Evolutionary conservation across 495 filamentous ascomycete species (phyloP), one percentile per base, ranked within the genome.

Genomic region (Tuber magnatum): DNA sequence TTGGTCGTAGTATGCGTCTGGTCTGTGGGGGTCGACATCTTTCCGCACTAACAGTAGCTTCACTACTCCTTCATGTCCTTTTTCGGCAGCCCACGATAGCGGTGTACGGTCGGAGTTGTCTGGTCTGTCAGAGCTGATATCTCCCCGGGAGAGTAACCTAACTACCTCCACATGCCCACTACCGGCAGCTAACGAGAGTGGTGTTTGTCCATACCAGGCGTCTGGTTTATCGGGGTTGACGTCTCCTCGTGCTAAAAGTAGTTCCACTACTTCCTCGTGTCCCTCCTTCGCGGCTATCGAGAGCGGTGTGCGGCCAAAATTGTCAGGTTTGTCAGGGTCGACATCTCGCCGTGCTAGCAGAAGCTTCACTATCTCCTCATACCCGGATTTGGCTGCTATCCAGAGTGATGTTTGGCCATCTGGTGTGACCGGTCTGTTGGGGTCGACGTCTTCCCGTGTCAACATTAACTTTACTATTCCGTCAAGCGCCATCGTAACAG

Each of bases 321-420:
- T 2, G 51, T 14, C n/a, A 32, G 10, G 51, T 9, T 9, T 32
- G n/a, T 61, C 10, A 10, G 51, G 51, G 12, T 61, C 12, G 56
- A 65, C 56, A 65, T 28, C 56, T 35, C 28, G 2, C 3, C 51
- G 9, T 28, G 9, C 51, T 28, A 56, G 14, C 1, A 56, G 51
- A 5, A 28, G 24, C n/a, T 56, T 28, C 51, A 14, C 51, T 56
- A 56, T 56, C 28, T 40, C 82, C 42, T 83, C 76, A 75, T 86
- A 80, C 12, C 85, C 85, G n/a, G 73, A 75, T 70, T 73, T 76
- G 39, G 84, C 82, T 24, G 85, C 85, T 77, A 72, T 82, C 10
- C 78, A 84, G 51, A 86, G 80, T 51, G 85, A 82, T 12, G 82
- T 85, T 44, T 80, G 80, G 32, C 78, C 77, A 72, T 8, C 4